Evolutionary conservation across 306 rosid species (phyloP).

Genomic region (Castanea crenata): DNA sequence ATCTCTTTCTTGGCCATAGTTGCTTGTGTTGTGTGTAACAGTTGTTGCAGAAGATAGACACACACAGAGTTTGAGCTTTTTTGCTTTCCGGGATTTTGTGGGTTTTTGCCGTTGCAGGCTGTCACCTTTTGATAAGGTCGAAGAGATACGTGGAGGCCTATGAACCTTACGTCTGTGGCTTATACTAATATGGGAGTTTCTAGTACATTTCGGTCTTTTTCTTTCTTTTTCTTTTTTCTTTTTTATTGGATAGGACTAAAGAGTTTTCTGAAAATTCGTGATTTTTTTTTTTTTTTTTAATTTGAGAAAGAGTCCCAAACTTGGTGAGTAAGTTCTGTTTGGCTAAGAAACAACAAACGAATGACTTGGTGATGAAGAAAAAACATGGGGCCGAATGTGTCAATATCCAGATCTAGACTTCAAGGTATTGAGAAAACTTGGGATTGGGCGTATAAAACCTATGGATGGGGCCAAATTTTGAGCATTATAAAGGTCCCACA

Average conservation of each 20-base stretch:
- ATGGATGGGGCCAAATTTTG: too few relatives aligned
- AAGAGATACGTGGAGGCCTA: constrained; percentile 25
- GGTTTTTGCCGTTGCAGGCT: background rate
- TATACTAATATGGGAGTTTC: background rate
- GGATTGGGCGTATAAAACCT: too few relatives aligned
- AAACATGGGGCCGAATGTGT: background rate
- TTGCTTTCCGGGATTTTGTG: too few relatives aligned
- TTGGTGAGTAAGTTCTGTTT: background rate
- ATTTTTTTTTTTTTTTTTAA: background rate
- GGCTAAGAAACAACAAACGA: background rate
- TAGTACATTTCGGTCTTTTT: background rate
- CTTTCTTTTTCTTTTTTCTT: background rate
- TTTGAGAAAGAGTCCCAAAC: background rate
- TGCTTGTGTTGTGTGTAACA: background rate
- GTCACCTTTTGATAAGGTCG: background rate
- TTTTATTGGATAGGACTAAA: background rate
- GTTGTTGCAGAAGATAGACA: background rate
- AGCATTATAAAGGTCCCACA: too few relatives aligned
- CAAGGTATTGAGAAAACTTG: too few relatives aligned
- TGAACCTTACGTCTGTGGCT: constrained; percentile 14
- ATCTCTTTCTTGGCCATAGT: constrained; percentile 56
- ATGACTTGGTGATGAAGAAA: constrained; percentile 15
- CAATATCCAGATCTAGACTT: background rate
- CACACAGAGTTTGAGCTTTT: background rate
- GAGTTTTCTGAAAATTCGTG: too few relatives aligned